A percentile compares a stretch with the other conserved stretches of the same genome.
Conservation (phyloP, 2,329 filamentous ascomycete species). For the Fusarium avenaceum region DNA sequence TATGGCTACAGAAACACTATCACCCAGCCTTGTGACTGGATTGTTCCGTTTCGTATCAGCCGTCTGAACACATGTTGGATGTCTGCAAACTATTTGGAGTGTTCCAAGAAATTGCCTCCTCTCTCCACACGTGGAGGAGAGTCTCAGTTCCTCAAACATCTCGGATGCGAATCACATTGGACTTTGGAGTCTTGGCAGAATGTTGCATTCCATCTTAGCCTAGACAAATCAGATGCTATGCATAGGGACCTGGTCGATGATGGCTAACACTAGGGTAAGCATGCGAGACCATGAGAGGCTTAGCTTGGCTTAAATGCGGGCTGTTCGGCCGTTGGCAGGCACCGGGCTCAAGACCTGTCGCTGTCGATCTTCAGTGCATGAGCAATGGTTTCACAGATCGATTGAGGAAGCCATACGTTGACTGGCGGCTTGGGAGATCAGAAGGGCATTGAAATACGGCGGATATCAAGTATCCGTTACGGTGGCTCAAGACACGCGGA, state of each 20-base stretch:
- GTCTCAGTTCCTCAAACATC: conserved; percentile 8
- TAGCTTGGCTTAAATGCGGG: conserved; percentile 32
- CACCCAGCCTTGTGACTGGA: background rate
- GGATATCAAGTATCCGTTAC: background rate
- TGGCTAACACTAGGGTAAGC: conserved; percentile 40
- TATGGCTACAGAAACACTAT: background rate
- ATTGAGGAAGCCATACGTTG: background rate
- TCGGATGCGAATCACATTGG: conserved; percentile 14
- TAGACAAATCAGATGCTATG: conserved; percentile 31
- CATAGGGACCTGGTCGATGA: conserved; percentile 18
- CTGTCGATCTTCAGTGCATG: conserved; percentile 5
- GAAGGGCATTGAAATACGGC: conserved; percentile 6
- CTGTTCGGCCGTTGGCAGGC: conserved; percentile 18
- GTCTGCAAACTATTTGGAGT: background rate
- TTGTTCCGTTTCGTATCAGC: background rate
- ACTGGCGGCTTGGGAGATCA: background rate
- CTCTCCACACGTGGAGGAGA: conserved; percentile 6
- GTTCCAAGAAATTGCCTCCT: conserved; percentile 23
- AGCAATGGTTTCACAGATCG: background rate
- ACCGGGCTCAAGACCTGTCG: background rate
- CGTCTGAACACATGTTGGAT: background rate
- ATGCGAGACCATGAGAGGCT: conserved; percentile 35
- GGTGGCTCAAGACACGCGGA: conserved; percentile 3
- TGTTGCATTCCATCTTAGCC: conserved; percentile 23
- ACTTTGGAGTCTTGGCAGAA: conserved; percentile 20